phyloP scores from a whole-genome alignment of 257 asterid species.

The Cinchona pubescens region DNA sequence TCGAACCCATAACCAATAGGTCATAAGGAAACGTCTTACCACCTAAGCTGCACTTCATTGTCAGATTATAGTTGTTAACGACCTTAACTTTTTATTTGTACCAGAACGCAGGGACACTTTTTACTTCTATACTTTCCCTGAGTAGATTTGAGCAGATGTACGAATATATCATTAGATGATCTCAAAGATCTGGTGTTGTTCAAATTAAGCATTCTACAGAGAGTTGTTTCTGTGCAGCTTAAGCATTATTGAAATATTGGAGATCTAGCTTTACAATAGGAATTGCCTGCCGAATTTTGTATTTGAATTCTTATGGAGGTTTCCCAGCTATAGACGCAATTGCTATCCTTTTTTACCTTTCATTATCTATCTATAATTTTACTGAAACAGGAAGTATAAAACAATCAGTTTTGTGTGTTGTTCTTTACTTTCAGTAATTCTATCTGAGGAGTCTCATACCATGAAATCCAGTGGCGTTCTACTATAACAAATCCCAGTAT shows the following conservation, averaged over 20 bases:
- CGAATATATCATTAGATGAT: not conserved
- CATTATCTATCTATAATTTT: not conserved
- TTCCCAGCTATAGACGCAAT: not conserved
- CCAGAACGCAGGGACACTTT: too few species aligned
- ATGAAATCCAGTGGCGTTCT: not conserved
- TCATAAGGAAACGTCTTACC: too few species aligned
- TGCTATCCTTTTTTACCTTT: not conserved
- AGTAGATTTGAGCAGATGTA: not conserved
- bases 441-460: not conserved
- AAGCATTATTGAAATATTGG: not conserved
- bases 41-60: too few species aligned
- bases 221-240: not conserved
- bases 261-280: not conserved
- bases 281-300: not conserved
- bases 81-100: not conserved
- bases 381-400: not conserved
- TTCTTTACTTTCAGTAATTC: too few species aligned
- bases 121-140: not conserved
- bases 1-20: too few species aligned
- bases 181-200: not conserved
- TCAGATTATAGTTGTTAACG: too few species aligned
- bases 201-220: not conserved
- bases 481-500: not conserved
- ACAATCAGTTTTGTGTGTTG: not conserved
- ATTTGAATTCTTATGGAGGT: not conserved